Conservation (phyloP, 305 asterid genomes). For the Petunia hybrid region DNA sequence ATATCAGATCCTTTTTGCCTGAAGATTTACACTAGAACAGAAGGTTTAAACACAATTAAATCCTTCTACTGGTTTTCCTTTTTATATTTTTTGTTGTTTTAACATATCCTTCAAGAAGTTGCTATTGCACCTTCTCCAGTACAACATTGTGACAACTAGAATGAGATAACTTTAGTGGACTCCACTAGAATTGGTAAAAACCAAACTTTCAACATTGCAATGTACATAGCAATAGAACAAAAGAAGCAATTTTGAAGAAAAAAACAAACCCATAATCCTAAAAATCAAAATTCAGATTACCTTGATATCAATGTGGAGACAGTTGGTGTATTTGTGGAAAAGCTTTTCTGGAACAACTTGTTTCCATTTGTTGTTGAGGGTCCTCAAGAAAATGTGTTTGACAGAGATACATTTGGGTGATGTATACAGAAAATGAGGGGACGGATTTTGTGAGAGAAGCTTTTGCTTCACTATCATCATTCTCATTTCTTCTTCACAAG, state of each 20-base stretch:
- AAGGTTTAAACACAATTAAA: not conserved
- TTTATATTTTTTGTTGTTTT: not conserved
- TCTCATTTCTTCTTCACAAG: not conserved
- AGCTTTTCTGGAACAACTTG: not conserved
- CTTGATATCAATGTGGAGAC: not conserved
- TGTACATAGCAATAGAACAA: not conserved
- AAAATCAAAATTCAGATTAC: not conserved
- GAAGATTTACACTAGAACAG: not conserved
- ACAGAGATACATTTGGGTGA: not conserved
- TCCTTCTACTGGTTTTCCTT: not conserved
- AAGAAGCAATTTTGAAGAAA: constrained; percentile 4
- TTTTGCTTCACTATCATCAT: constrained; percentile 35
- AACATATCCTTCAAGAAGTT: not conserved
- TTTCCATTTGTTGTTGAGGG: not conserved
- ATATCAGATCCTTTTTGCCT: not conserved
- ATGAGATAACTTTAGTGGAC: no score
- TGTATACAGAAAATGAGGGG: constrained; percentile 26
- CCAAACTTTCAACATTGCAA: not conserved
- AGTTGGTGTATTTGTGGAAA: not conserved
- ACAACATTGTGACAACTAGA: not conserved
- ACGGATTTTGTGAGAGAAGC: constrained; percentile 52
- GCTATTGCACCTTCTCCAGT: not conserved
- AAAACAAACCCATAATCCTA: not conserved
- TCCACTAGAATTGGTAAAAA: not conserved
- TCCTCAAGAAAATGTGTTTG: not conserved